Percentiles rank a stretch among this genome's conserved stretches.
phyloP scores from a whole-genome alignment of 1,284 basidiomycete species.

The Rhodotorula sp. region DNA sequence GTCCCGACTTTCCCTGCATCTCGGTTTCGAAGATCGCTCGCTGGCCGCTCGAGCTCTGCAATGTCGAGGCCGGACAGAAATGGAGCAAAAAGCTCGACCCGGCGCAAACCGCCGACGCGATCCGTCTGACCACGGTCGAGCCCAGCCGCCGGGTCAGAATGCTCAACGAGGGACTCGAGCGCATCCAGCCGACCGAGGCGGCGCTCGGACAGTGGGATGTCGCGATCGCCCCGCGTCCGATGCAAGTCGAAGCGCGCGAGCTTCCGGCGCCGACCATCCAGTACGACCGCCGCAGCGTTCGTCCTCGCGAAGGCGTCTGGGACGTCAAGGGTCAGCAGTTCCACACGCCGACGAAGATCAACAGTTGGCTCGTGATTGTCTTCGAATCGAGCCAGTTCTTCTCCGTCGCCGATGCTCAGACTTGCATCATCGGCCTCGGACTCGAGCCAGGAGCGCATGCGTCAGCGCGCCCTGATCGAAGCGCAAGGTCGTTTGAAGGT shows the following conservation, averaged over 20 bases:
- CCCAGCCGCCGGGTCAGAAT: conserved; percentile 11
- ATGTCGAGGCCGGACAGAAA: conserved; percentile 18
- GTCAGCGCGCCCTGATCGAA: not conserved
- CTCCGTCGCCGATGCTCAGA: not conserved
- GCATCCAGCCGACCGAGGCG: conserved; percentile 9
- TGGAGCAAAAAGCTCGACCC: conserved; percentile 16
- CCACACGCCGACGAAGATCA: not conserved
- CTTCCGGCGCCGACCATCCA: conserved; percentile 15
- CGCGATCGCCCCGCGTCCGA: conserved; percentile 3
- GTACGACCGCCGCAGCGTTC: not conserved
- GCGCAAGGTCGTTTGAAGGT: not conserved
- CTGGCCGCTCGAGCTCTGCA: conserved; percentile 28
- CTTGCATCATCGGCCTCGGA: not conserved
- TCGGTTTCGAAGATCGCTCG: conserved; percentile 19
- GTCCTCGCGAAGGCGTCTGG: not conserved
- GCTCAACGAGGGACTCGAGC: conserved; percentile 6
- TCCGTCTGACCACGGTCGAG: conserved; percentile 30
- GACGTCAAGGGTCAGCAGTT: not conserved
- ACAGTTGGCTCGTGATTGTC: conserved; percentile 6
- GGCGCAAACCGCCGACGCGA: conserved; percentile 18
- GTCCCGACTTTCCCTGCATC: conserved; percentile 21
- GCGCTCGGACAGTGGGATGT: conserved; percentile 17
- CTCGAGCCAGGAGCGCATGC: conserved; percentile 1
- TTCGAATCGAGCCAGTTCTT: conserved; percentile 7
- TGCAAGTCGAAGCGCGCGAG: conserved; percentile 18